phyloP scores from a whole-genome alignment of 306 rosid genomes.

The Nissolia schottii region DNA sequence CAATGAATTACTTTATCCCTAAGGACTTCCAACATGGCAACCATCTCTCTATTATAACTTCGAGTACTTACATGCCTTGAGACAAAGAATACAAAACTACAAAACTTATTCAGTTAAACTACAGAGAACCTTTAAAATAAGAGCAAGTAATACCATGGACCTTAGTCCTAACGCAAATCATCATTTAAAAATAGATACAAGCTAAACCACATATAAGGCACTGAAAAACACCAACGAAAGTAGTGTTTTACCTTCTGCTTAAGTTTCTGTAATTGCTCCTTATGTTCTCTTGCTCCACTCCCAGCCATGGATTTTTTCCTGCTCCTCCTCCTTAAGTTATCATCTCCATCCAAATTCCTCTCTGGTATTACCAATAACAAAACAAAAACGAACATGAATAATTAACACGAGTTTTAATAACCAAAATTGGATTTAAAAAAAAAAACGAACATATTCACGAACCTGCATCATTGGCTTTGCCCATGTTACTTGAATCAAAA shows the following conservation, averaged over 20 bases:
- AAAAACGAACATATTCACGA: background rate
- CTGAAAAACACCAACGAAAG: background rate
- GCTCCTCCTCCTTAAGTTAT: constrained; percentile 19
- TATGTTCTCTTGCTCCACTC: constrained; percentile 58
- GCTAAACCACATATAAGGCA: background rate
- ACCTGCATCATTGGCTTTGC: constrained; percentile 9
- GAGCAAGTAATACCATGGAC: constrained; percentile 2
- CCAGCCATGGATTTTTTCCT: constrained; percentile 26
- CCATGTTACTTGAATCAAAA: constrained; percentile 16
- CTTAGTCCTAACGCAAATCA: background rate
- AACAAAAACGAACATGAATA: background rate
- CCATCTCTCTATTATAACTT: constrained; percentile 6
- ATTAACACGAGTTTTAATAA: background rate
- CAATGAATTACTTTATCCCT: background rate
- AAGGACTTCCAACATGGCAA: background rate
- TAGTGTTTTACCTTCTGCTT: constrained; percentile 49
- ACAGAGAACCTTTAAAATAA: background rate
- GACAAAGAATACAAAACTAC: background rate
- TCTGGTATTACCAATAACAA: constrained; percentile 21
- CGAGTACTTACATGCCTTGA: background rate
- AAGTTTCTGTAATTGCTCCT: constrained; percentile 63
- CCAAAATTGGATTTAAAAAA: background rate
- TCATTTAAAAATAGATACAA: background rate
- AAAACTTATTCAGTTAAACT: background rate
- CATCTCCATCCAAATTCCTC: constrained; percentile 28